These are phyloP conservation scores for Penicilliopsis zonata DNA, from an alignment of 495 filamentous ascomycete species.

Conservation along the genomic window DNA sequence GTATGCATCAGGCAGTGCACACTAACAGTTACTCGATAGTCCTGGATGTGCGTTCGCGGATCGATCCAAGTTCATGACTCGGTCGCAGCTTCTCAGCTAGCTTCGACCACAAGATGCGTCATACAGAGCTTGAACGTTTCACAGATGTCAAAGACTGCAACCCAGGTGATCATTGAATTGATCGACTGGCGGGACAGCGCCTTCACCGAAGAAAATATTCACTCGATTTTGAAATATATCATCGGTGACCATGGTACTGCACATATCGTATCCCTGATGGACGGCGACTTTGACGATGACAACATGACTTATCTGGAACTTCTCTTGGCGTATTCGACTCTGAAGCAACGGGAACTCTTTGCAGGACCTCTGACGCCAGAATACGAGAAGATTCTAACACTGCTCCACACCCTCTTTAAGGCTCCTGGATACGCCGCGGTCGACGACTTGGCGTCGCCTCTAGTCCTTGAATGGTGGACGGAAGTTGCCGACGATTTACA, in stretches of 20 bases:
- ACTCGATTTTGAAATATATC: constrained; percentile 19
- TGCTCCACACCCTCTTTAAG: constrained; percentile 51
- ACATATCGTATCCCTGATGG: constrained; percentile 33
- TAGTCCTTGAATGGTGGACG: constrained; percentile 78
- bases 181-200: constrained; percentile 14
- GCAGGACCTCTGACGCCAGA: constrained; percentile 14
- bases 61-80: constrained; percentile 11
- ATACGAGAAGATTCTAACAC: constrained; percentile 28
- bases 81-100: constrained; percentile 7
- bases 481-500: constrained; percentile 29
- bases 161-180: constrained; percentile 20
- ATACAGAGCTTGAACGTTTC: constrained; percentile 15
- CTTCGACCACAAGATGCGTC: constrained; percentile 8
- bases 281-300: constrained; percentile 52
- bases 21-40: no score
- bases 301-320: constrained; percentile 57
- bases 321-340: constrained; percentile 49
- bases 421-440: constrained; percentile 61
- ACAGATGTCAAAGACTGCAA: constrained; percentile 17
- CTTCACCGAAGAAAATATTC: constrained; percentile 9
- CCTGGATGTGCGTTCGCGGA: constrained; percentile 17
- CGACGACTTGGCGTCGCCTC: constrained; percentile 66
- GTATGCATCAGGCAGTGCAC: no score
- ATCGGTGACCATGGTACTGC: constrained; percentile 20
- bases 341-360: constrained; percentile 20